A percentile compares a stretch with the other conserved stretches of the same genome.
Conservation (phyloP, 148 eudicot genomes). For the Heliamphora exappendiculata region DNA sequence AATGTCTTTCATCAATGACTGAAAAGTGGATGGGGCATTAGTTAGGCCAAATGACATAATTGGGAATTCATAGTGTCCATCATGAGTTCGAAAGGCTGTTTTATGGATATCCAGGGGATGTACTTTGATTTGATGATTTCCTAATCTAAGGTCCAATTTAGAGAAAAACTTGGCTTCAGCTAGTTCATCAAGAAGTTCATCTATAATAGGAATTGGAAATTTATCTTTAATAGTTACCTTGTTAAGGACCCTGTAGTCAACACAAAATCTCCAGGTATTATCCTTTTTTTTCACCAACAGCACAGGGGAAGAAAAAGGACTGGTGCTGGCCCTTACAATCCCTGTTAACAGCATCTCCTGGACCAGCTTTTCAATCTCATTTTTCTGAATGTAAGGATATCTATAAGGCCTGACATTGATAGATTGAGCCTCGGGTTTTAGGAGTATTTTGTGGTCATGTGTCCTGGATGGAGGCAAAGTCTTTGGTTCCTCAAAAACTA, state of each 20-base stretch:
- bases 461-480: too few relatives aligned
- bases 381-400: too few relatives aligned
- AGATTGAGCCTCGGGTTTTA: too few relatives aligned
- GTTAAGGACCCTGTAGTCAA: too few relatives aligned
- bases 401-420: too few relatives aligned
- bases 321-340: too few relatives aligned
- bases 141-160: not conserved
- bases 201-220: not conserved
- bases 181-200: not conserved
- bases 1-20: not conserved
- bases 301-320: too few relatives aligned
- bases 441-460: too few relatives aligned
- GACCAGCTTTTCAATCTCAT: too few relatives aligned
- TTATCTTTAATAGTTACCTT: not conserved
- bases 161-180: not conserved
- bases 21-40: not conserved
- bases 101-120: not conserved
- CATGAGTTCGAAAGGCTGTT: not conserved
- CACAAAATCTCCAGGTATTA: not conserved
- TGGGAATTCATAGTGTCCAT: not conserved
- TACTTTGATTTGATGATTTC: not conserved
- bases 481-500: too few relatives aligned
- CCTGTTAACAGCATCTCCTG: too few relatives aligned
- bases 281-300: not conserved
- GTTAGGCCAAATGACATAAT: not conserved